Conservation (phyloP, 2,329 filamentous ascomycete species). For the Penicillium freii region DNA sequence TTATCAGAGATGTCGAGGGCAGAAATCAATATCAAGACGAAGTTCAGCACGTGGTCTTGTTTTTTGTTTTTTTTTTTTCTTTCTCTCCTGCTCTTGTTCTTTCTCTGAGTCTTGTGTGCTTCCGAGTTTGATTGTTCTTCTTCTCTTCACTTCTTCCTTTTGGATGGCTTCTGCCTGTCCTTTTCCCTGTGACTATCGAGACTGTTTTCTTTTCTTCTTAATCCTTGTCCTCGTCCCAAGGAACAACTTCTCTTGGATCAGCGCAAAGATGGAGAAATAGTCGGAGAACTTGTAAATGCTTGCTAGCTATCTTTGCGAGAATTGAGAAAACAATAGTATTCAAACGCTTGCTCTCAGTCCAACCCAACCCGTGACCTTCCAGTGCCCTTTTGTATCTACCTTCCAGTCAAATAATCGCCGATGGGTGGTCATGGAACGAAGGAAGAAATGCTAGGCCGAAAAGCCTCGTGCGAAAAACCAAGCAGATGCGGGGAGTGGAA, state of each 20-base stretch:
- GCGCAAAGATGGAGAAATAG: conserved; percentile 37
- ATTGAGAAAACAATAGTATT: conserved; percentile 35
- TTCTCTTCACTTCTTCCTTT: conserved; percentile 19
- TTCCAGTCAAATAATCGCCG: conserved; percentile 19
- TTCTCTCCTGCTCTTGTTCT: conserved; percentile 9
- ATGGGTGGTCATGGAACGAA: background rate
- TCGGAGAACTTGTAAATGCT: conserved; percentile 46
- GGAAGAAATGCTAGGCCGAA: background rate
- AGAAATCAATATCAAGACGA: background rate
- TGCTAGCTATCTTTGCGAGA: conserved; percentile 47
- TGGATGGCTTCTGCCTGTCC: conserved; percentile 17
- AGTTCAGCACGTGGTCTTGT: conserved; percentile 1
- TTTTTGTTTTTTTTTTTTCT: conserved; percentile 15
- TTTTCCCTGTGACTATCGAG: conserved; percentile 23
- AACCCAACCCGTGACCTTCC: conserved; percentile 29
- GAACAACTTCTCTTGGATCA: conserved; percentile 31
- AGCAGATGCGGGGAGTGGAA: background rate
- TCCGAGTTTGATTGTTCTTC: conserved; percentile 1
- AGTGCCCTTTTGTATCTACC: conserved; percentile 23
- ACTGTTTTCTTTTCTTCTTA: conserved; percentile 25
- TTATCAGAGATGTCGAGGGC: background rate
- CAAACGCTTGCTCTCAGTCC: conserved; percentile 34
- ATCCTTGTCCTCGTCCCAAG: conserved; percentile 26
- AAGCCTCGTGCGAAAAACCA: background rate
- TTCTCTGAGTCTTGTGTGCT: conserved; percentile 15